These are phyloP conservation scores for Clarireedia monteithiana DNA, from an alignment of 2,329 filamentous ascomycete genomes.

Conservation along the genomic window DNA sequence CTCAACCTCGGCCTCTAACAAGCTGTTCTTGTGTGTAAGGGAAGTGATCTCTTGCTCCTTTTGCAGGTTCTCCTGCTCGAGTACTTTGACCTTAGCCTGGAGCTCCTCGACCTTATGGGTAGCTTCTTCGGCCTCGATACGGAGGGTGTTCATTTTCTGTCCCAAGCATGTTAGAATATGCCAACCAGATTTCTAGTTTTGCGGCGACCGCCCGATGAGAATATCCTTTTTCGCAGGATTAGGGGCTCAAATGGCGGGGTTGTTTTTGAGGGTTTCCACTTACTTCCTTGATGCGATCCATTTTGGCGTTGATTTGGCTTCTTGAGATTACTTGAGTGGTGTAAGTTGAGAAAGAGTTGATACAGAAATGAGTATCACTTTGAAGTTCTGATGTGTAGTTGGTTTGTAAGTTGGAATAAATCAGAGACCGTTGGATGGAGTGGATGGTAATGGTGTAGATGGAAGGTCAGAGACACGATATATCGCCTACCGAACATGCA, in stretches of 20 bases:
- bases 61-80: conserved; percentile 90
- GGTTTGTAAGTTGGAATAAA: neutral
- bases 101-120: conserved; percentile 78
- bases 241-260: conserved; percentile 25
- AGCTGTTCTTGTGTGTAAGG: conserved; percentile 86
- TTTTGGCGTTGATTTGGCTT: conserved; percentile 35
- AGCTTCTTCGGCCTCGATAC: conserved; percentile 85
- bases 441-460: neutral
- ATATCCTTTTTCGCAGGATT: neutral
- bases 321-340: conserved; percentile 3
- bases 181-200: neutral
- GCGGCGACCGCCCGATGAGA: neutral
- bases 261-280: conserved; percentile 33
- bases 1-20: conserved; percentile 86
- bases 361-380: neutral
- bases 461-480: conserved; percentile 7
- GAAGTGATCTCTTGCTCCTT: conserved; percentile 99
- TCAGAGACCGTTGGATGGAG: neutral
- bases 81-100: conserved; percentile 73
- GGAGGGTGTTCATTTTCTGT: conserved; percentile 92
- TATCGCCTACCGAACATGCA: conserved; percentile 11
- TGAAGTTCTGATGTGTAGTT: no score
- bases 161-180: conserved; percentile 5
- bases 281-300: conserved; percentile 90
- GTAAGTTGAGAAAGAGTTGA: conserved; percentile 3